Evolutionary conservation across 2,329 filamentous ascomycete species (phyloP).

Genomic region (Trichoderma sp.): DNA sequence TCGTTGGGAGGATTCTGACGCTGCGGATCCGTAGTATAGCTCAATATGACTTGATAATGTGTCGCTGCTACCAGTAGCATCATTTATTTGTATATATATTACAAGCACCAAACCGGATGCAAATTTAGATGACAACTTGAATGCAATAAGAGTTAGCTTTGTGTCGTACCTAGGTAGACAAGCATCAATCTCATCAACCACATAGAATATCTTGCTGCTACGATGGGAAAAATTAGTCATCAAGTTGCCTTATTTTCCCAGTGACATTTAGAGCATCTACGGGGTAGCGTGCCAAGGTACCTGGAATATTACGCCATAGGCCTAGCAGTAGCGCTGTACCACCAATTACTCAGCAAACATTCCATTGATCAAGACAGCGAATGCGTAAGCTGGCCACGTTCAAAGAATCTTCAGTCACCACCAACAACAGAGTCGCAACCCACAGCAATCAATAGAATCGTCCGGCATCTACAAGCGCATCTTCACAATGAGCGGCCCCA

Average conservation of each 20-base stretch:
- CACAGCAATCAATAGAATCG: not conserved
- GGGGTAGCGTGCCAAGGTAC: not conserved
- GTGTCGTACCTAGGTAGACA: too few relatives aligned
- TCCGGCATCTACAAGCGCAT: not conserved
- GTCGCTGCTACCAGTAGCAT: too few relatives aligned
- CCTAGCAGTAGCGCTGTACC: not conserved
- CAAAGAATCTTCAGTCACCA: not conserved
- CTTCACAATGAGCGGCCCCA: slow-evolving; percentile 45
- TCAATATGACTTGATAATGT: too few relatives aligned
- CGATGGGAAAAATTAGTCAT: not conserved
- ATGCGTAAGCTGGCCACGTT: slow-evolving; percentile 9
- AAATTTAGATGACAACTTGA: too few relatives aligned
- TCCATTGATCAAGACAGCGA: not conserved
- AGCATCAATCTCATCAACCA: too few relatives aligned
- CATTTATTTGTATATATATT: too few relatives aligned
- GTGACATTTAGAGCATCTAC: not conserved
- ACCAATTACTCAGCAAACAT: not conserved
- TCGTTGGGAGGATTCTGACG: too few relatives aligned
- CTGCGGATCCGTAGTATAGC: too few relatives aligned
- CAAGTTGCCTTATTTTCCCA: too few relatives aligned
- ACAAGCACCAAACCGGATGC: too few relatives aligned
- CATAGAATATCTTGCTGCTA: too few relatives aligned
- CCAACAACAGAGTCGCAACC: not conserved
- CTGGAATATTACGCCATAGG: not conserved
- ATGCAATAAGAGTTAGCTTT: too few relatives aligned